Evolutionary conservation across 2,329 filamentous ascomycete genomes (phyloP).

Genomic region (Diplodia corticola): DNA sequence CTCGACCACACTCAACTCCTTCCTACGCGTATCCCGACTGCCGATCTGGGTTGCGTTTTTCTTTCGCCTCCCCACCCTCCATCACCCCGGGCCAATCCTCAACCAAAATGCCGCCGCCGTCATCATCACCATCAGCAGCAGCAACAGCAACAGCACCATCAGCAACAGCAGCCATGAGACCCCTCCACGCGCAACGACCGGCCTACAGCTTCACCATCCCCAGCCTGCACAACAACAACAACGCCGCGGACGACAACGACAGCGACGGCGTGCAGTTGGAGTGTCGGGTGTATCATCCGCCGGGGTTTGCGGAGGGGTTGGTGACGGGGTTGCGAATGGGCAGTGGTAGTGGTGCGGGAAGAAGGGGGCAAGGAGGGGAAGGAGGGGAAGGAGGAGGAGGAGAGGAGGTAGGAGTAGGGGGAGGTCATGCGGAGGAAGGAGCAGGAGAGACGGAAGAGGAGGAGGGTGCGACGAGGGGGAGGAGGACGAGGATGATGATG

Average conservation of each 20-base stretch:
- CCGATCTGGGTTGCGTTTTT: too few species aligned
- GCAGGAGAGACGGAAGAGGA: neutral
- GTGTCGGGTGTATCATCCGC: constrained; percentile 70
- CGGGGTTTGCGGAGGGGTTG: neutral
- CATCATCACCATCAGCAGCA: neutral
- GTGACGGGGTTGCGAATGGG: neutral
- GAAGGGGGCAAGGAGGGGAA: neutral
- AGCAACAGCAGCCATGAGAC: too few species aligned
- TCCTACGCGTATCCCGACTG: too few species aligned
- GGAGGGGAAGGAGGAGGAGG: neutral
- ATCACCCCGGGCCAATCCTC: too few species aligned
- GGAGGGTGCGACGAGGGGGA: neutral
- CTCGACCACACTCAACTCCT: too few species aligned
- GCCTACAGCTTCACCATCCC: constrained; percentile 71
- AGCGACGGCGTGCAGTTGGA: constrained; percentile 58
- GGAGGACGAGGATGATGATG: constrained; percentile 44
- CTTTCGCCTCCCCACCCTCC: too few species aligned
- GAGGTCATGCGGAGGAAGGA: neutral
- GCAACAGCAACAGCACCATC: neutral
- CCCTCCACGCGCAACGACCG: neutral
- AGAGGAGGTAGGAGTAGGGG: neutral
- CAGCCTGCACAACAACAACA: constrained; percentile 71
- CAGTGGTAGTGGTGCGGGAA: neutral
- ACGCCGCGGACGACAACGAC: neutral
- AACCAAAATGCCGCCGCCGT: too few species aligned